Conservation (phyloP, 2,329 filamentous ascomycete genomes). For the Pseudogymnoascus sp. region DNA sequence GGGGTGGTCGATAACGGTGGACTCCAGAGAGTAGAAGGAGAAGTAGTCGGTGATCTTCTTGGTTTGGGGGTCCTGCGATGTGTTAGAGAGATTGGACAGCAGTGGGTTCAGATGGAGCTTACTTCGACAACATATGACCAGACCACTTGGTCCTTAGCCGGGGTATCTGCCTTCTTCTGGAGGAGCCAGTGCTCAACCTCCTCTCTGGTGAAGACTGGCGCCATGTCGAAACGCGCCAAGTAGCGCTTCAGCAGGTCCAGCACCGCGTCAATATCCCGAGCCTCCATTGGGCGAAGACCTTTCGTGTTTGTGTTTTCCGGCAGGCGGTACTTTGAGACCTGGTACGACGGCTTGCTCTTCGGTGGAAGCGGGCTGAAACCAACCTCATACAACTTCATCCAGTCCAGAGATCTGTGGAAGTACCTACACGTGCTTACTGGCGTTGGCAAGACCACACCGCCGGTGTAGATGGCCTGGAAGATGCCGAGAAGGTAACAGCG, state of each 20-base stretch:
- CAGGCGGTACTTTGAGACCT: slow-evolving; percentile 78
- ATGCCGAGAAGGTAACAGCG: slow-evolving; percentile 79
- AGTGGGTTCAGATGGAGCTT: slow-evolving; percentile 17
- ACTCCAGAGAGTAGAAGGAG: slow-evolving; percentile 93
- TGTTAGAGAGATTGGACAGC: slow-evolving; percentile 22
- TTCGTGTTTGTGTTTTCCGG: slow-evolving; percentile 64
- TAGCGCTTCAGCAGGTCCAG: slow-evolving; percentile 69
- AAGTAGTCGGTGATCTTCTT: slow-evolving; percentile 92
- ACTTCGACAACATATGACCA: slow-evolving; percentile 91
- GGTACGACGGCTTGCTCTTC: slow-evolving; percentile 75
- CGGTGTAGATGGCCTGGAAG: slow-evolving; percentile 95
- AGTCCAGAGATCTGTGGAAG: slow-evolving; percentile 88
- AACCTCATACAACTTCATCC: slow-evolving; percentile 91
- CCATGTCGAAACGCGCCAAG: slow-evolving; percentile 71
- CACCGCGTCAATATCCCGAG: slow-evolving; percentile 69
- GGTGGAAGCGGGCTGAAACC: slow-evolving; percentile 85
- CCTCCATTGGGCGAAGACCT: slow-evolving; percentile 73
- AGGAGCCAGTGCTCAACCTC: slow-evolving; percentile 87
- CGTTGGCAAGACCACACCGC: slow-evolving; percentile 80
- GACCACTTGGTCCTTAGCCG: slow-evolving; percentile 68
- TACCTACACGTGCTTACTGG: slow-evolving; percentile 91
- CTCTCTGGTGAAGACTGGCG: slow-evolving; percentile 68
- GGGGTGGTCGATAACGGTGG: slow-evolving; percentile 75
- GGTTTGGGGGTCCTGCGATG: slow-evolving; percentile 49
- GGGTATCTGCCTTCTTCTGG: slow-evolving; percentile 53